These are phyloP conservation scores for Pythium sp. DNA, from an alignment of 352 stramenopile genomes.

Conservation along the genomic window DNA sequence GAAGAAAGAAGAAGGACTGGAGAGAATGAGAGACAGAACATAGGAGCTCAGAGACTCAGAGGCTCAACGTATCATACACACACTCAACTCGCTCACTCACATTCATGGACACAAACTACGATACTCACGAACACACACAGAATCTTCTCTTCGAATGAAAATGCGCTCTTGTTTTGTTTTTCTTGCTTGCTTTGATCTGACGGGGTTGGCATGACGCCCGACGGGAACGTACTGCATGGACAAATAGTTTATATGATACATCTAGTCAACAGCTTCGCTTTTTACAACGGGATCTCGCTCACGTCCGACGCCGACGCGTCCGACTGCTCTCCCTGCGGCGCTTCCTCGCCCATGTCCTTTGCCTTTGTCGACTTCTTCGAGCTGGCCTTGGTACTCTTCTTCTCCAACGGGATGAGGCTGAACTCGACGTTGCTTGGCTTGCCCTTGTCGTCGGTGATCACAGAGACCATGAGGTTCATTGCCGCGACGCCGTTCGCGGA, in stretches of 20 bases:
- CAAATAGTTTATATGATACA: slow-evolving; percentile 1
- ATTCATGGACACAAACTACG: too few relatives aligned
- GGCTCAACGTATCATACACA: too few relatives aligned
- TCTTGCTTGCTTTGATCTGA: background rate
- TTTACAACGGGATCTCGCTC: slow-evolving; percentile 13
- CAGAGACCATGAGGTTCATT: slow-evolving; percentile 47
- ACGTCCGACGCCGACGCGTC: slow-evolving; percentile 12
- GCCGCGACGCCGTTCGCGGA: slow-evolving; percentile 25
- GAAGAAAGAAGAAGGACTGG: too few relatives aligned
- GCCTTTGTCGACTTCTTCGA: slow-evolving; percentile 9
- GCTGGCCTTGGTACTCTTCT: slow-evolving; percentile 4
- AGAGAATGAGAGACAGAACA: too few relatives aligned
- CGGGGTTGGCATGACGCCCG: background rate
- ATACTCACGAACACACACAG: background rate
- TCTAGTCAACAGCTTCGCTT: slow-evolving; percentile 3
- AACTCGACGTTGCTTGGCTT: slow-evolving; percentile 65
- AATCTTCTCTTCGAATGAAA: background rate
- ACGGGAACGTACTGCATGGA: background rate
- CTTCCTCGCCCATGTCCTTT: background rate
- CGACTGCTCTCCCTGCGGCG: slow-evolving; percentile 9
- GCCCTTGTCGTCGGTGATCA: slow-evolving; percentile 41
- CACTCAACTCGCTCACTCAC: background rate
- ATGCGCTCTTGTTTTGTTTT: background rate
- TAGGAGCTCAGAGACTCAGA: too few relatives aligned
- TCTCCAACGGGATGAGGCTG: slow-evolving; percentile 40